These are phyloP conservation scores for Schizosaccharomyces osmophilus DNA, from an alignment of 805 yeast species.

Conservation along the genomic window DNA sequence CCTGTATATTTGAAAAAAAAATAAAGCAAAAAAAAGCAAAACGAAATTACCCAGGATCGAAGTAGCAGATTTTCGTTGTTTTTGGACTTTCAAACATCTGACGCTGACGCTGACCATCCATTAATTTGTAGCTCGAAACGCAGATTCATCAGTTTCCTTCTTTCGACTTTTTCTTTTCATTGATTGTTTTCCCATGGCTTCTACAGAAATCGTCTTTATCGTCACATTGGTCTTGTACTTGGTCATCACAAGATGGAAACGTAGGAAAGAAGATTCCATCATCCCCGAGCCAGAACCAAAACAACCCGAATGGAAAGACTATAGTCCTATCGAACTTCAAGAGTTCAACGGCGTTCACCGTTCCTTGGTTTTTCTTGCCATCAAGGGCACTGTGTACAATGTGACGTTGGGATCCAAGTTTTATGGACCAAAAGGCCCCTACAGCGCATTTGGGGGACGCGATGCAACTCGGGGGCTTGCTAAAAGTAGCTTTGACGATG, in stretches of 20 bases:
- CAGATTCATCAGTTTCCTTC: too few relatives aligned
- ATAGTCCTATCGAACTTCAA: slow-evolving; percentile 7
- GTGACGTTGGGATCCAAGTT: slow-evolving; percentile 40
- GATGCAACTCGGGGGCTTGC: slow-evolving; percentile 63
- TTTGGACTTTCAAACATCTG: too few relatives aligned
- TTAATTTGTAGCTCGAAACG: too few relatives aligned
- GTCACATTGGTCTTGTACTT: background rate
- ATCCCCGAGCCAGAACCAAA: background rate
- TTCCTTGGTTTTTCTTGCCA: slow-evolving; percentile 39
- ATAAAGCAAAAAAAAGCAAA: too few relatives aligned
- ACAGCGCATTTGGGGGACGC: slow-evolving; percentile 46
- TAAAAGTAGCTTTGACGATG: slow-evolving; percentile 26
- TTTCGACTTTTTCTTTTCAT: too few relatives aligned
- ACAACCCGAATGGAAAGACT: slow-evolving; percentile 4
- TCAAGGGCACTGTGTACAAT: slow-evolving; percentile 57
- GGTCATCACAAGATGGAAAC: background rate
- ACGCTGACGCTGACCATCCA: too few relatives aligned
- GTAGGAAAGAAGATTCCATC: background rate
- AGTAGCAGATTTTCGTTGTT: too few relatives aligned
- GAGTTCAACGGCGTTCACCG: slow-evolving; percentile 16
- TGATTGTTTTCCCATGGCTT: background rate
- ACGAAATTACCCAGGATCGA: too few relatives aligned
- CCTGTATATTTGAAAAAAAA: too few relatives aligned
- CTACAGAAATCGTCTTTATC: background rate
- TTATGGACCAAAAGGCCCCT: slow-evolving; percentile 57